Base-by-base conservation (phyloP, 1,139 yeast genomes). In the Yamadazyma mexicana region DNA sequence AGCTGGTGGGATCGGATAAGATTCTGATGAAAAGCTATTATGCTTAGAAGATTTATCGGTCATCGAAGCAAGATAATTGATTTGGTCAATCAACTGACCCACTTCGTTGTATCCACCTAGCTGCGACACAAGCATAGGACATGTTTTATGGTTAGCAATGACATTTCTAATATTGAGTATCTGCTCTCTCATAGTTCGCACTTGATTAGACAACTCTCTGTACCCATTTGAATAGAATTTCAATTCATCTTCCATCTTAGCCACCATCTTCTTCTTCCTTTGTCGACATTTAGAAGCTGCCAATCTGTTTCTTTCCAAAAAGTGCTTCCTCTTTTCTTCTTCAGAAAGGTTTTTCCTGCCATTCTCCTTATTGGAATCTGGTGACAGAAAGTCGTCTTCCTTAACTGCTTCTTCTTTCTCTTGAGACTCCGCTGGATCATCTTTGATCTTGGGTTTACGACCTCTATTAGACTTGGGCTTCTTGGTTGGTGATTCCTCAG, bases 221-320 rank as follows among this genome's bases (percentile, higher is more conserved):
- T 87, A 89, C 42, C 91, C 94, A 11, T 74, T 61, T 16, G 87
- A 75, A 59, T 81, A 87, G 51, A 77, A 83, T 25, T 73, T 73
- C 60, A 77, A 72, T 56, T 89, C 95, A 35, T 75, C 80, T 59
- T 91, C 95, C 78, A 92, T 83, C 50, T 83, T 85, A 43, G 79
- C 83, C 32, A 88, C 77, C 72, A 87, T 84, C 58, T 87, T 91
- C 66, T 94, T 92, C 73, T 92, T 94, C 39, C 97, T 78, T 62
- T 87, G 95, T 43, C 99, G 79, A 67, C 98, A 94, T 61, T 89
- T 91, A 29, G 94, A 81, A 0, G 98, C 98, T 0, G 99, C 99
- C 11, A 92, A 80, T 45, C 98, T 75, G 60, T 92, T 92, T 46
- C 98, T 73, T 59, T 92, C 98, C 49, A 92, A 65, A 52, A 92